Percentiles rank a stretch among this genome's conserved stretches.
Conservation (phyloP, 2,329 filamentous ascomycete species). For the Penicillium expansum region DNA sequence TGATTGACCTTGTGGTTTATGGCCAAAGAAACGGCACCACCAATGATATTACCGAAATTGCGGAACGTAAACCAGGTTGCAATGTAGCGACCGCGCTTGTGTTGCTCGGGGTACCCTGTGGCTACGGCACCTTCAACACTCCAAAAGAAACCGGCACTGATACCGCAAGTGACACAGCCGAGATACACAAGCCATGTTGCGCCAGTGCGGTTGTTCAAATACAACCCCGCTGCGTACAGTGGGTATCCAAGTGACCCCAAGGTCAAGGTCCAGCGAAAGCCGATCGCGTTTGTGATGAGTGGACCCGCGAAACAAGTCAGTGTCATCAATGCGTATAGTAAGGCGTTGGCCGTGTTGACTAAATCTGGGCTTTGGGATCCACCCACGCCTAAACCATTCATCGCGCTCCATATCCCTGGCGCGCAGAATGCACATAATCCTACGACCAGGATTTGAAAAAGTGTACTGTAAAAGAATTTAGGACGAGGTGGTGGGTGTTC, state of each 20-base stretch:
- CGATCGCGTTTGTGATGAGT: constrained; percentile 21
- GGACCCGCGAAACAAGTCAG: constrained; percentile 44
- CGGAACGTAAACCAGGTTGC: constrained; percentile 44
- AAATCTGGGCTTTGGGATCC: constrained; percentile 43
- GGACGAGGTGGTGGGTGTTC: not conserved
- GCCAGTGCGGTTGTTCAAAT: constrained; percentile 38
- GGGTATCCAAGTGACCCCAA: constrained; percentile 46
- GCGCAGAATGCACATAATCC: constrained; percentile 43
- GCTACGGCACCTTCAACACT: constrained; percentile 43
- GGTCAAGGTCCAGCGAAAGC: constrained; percentile 38
- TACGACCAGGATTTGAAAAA: constrained; percentile 44
- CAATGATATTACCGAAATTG: constrained; percentile 47
- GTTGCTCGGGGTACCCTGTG: constrained; percentile 38
- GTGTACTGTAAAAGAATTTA: constrained; percentile 15
- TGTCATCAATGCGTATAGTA: constrained; percentile 48
- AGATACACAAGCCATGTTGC: constrained; percentile 44
- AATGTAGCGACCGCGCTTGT: constrained; percentile 24
- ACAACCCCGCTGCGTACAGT: constrained; percentile 42
- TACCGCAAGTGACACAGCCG: constrained; percentile 39
- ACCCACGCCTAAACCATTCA: constrained; percentile 45
- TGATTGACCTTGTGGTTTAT: constrained; percentile 44
- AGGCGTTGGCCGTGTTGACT: constrained; percentile 48
- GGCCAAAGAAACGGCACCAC: constrained; percentile 51
- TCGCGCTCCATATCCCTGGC: constrained; percentile 46
- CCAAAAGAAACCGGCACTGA: constrained; percentile 45